These are phyloP conservation scores for Hippophae tibetana DNA, from an alignment of 306 rosid species.

Conservation along the genomic window DNA sequence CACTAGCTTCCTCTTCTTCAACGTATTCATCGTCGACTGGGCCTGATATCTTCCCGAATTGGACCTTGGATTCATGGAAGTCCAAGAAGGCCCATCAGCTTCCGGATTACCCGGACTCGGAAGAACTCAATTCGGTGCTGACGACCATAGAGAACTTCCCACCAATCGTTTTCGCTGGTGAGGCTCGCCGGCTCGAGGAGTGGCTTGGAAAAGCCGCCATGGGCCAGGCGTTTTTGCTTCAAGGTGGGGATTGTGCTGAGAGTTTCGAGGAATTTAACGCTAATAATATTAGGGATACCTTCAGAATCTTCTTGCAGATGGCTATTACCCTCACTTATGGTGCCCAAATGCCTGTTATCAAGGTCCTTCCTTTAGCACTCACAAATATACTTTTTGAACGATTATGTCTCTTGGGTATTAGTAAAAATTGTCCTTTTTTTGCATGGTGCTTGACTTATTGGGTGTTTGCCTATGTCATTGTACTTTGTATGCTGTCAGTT, in stretches of 20 bases:
- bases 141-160: slow-evolving; percentile 27
- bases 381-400: background rate
- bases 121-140: slow-evolving; percentile 27
- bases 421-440: too few species aligned
- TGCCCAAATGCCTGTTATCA: slow-evolving; percentile 32
- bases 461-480: too few species aligned
- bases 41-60: slow-evolving; percentile 4
- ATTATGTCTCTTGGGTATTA: background rate
- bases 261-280: slow-evolving; percentile 78
- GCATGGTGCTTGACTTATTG: too few species aligned
- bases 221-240: slow-evolving; percentile 36
- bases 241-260: slow-evolving; percentile 59
- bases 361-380: slow-evolving; percentile 10
- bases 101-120: slow-evolving; percentile 28
- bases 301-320: slow-evolving; percentile 35
- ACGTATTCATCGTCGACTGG: slow-evolving; percentile 1
- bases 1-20: background rate
- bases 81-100: slow-evolving; percentile 31
- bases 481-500: too few species aligned
- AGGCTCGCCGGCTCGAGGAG: slow-evolving; percentile 31
- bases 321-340: slow-evolving; percentile 26
- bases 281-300: slow-evolving; percentile 25
- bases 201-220: slow-evolving; percentile 32
- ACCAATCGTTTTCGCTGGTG: slow-evolving; percentile 36
- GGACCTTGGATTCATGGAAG: slow-evolving; percentile 35